Evolutionary conservation across 1,284 basidiomycete species (phyloP), one percentile per base, ranked within the genome.

Genomic region (Irpex lacteus): DNA sequence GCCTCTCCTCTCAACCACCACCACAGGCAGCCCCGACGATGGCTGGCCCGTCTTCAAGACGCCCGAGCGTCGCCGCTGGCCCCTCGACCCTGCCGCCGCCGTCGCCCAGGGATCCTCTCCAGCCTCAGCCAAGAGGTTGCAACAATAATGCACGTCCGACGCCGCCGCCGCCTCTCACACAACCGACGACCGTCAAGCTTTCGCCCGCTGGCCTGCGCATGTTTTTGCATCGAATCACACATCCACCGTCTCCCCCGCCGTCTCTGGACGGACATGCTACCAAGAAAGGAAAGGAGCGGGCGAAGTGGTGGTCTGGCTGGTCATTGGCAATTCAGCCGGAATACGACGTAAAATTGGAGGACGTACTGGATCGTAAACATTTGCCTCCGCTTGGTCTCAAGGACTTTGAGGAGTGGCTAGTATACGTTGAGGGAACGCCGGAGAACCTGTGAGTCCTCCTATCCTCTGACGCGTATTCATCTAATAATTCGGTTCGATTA

Each of bases 331-430:
- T 72, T 56, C 69, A 69, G 15, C 72, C 72, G 60, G 75, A 72
- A 36, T 68, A 87, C 70, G 77, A 85, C 63, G 82, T 91, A 67
- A 79, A 80, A 34, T 81, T 91, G 53, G 86, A 90, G 55, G 90
- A 91, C 71, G 83, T 91, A 4, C 79, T 91, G 61, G 81, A 87
- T 60, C 81, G 88, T 66, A 87, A 86, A 65, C 89, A 91, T 72
- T 79, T 91, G 0, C 89, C 90, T 0, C 89, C 90, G 3, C 82
- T 91, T 7, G 88, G 86, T 47, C 80, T 92, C 68, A 92, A 92
- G 74, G 90, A 92, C 74, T 86, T 92, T 64, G 90, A 92, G 76
- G 90, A 92, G 74, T 92, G 90, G 83, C 77, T 92, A 57, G 78
- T 92, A 40, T 91, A 89, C 73, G 88, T 90, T 59, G 90, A 92